phyloP scores from a whole-genome alignment of 2,329 filamentous ascomycete genomes.

The Elsinoe ampelina region DNA sequence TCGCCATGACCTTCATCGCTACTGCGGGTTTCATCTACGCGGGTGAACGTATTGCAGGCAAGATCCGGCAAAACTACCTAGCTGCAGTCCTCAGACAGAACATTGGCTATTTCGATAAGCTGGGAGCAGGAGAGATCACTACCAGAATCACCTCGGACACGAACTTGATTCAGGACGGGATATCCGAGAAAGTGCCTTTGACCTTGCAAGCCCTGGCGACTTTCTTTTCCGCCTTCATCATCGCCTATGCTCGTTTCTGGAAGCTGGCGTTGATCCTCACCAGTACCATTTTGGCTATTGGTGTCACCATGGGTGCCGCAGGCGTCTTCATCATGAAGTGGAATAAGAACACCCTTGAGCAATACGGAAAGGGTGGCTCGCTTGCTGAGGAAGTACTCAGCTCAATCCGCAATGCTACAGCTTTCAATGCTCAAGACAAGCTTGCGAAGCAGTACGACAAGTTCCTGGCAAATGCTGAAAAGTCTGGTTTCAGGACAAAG shows the following conservation, averaged over 20 bases:
- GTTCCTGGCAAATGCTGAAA: constrained; percentile 64
- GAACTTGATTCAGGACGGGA: constrained; percentile 85
- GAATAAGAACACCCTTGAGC: constrained; percentile 65
- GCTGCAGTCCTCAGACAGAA: constrained; percentile 78
- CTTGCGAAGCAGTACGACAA: constrained; percentile 77
- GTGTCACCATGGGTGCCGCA: constrained; percentile 65
- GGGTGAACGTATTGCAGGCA: constrained; percentile 39
- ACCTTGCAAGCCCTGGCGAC: constrained; percentile 68
- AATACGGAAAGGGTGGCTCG: constrained; percentile 76
- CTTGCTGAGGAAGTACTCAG: constrained; percentile 91
- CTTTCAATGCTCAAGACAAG: constrained; percentile 88
- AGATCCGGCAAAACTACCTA: constrained; percentile 66
- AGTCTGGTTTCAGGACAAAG: constrained; percentile 69
- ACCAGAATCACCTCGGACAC: constrained; percentile 91
- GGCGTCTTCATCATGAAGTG: constrained; percentile 70
- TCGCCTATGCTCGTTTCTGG: constrained; percentile 87
- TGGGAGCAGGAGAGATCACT: constrained; percentile 86
- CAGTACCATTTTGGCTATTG: constrained; percentile 70
- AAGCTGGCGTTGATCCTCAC: constrained; percentile 82
- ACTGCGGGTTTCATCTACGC: constrained; percentile 80
- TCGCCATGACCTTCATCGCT: constrained; percentile 64
- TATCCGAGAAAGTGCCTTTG: constrained; percentile 79
- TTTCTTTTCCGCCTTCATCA: constrained; percentile 80
- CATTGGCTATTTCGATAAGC: constrained; percentile 85
- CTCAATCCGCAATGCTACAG: constrained; percentile 83